Base-by-base conservation (phyloP, 495 filamentous ascomycete species). In the Neurospora sp. region DNA sequence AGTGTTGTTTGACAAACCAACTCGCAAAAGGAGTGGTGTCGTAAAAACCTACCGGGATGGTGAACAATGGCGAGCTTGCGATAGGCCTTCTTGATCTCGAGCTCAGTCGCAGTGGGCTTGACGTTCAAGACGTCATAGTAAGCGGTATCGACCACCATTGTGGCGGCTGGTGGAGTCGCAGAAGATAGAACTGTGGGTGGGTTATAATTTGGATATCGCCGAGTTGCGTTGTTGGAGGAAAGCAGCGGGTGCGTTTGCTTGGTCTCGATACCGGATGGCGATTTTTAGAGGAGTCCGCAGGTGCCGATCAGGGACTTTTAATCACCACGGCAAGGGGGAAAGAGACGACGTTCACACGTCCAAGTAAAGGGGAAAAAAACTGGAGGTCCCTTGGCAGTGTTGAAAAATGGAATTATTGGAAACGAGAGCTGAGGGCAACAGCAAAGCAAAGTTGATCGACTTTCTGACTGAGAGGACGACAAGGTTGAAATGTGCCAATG, bases 41-140 rank as follows among this genome's bases (percentile, higher is more conserved):
- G 20, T 31, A n/a, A n/a, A n/a, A n/a, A 74, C 79, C 62, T 79
- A 87, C 87, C 87, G 77, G 89, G 89, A 78, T 90, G 89, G 72
- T 89, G 85, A 71, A 88, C 80, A 78, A 99, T 97, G 66, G 96
- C 96, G 39, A 96, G 90, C 82, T 94, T 98, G 74, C 96, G 88
- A 82, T 99, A 99, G n/a, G 96, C 96, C 83, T 98, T 98, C 86
- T 99, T 99, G 84, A 99, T 98, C 75, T 99, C 96, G 9, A 98
- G 90, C 80, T 97, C 94, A 72, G 93, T 92, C 20, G 96, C 96
- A 12, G 90, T 93, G 54, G 94, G 91, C 81, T 90, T 88, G 77
- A 99, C 96, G 73, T 91, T 92, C 16, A 99, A 87, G 77, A 88
- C 90, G 81, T 99, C 96, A 83, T 99, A 99, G 83, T 96, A 96